phyloP scores from a whole-genome alignment of 495 filamentous ascomycete genomes.

The Penicillium salamii region DNA sequence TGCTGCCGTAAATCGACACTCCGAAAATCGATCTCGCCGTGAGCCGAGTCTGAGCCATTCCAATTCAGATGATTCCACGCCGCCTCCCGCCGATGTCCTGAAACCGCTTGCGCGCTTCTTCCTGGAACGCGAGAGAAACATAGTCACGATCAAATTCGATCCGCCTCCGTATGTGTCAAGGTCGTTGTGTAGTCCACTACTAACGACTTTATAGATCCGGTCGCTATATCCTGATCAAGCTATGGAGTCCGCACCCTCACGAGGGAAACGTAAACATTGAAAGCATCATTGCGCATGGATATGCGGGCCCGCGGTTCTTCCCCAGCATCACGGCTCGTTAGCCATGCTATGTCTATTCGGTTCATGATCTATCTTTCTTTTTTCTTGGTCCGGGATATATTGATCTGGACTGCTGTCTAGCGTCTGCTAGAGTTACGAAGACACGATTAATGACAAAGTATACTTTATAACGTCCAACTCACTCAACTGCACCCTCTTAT shows the following conservation, averaged over 20 bases:
- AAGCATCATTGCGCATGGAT: conserved; percentile 74
- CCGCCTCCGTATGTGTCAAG: conserved; percentile 68
- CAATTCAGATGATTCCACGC: conserved; percentile 8
- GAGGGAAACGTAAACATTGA: conserved; percentile 81
- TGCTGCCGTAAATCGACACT: conserved; percentile 10
- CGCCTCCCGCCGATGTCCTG: conserved; percentile 50
- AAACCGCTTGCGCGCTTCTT: conserved; percentile 74
- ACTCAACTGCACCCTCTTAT: too few species aligned
- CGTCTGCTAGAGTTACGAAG: not conserved
- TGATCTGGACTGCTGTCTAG: not conserved
- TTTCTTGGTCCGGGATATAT: not conserved
- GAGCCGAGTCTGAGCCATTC: conserved; percentile 31
- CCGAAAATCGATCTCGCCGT: conserved; percentile 17
- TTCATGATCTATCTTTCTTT: not conserved
- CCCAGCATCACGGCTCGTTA: conserved; percentile 33
- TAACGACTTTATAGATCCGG: conserved; percentile 48
- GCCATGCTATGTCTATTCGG: not conserved
- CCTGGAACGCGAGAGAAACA: conserved; percentile 75
- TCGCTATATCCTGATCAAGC: conserved; percentile 76
- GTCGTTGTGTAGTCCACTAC: not conserved
- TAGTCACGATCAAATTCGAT: conserved; percentile 83
- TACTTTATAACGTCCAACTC: not conserved
- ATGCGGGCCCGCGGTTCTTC: conserved; percentile 78
- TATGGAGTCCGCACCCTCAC: conserved; percentile 72
- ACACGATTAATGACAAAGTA: conserved; percentile 1